Conservation (phyloP, 106 monocot genomes). For the Dendrobium nobile region DNA sequence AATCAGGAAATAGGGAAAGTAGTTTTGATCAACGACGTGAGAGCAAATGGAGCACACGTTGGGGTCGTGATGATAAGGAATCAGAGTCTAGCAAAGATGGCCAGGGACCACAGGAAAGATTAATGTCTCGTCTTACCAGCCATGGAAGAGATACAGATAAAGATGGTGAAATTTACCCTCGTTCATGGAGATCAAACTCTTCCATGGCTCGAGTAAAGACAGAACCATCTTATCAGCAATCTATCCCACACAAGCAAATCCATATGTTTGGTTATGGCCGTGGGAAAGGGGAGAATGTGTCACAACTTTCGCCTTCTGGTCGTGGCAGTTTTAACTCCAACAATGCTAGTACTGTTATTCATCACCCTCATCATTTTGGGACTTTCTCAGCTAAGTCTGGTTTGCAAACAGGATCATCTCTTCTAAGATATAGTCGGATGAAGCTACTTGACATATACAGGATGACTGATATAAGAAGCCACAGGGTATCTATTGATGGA, state of each 20-base stretch:
- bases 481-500: slow-evolving; percentile 23
- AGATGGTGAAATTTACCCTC: slow-evolving; percentile 59
- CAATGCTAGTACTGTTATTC: slow-evolving; percentile 11
- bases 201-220: slow-evolving; percentile 53
- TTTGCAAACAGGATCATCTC: slow-evolving; percentile 27
- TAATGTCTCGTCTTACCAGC: slow-evolving; percentile 19
- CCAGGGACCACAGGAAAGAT: slow-evolving; percentile 26
- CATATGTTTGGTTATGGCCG: slow-evolving; percentile 47
- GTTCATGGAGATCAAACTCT: slow-evolving; percentile 72
- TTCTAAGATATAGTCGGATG: slow-evolving; percentile 67
- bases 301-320: slow-evolving; percentile 31
- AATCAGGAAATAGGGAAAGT: slow-evolving; percentile 41
- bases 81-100: slow-evolving; percentile 29
- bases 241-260: slow-evolving; percentile 32
- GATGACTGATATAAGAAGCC: slow-evolving; percentile 44
- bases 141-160: slow-evolving; percentile 58
- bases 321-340: slow-evolving; percentile 32
- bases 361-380: slow-evolving; percentile 23
- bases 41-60: slow-evolving; percentile 87
- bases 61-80: slow-evolving; percentile 87
- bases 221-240: slow-evolving; percentile 31
- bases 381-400: slow-evolving; percentile 36
- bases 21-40: slow-evolving; percentile 70
- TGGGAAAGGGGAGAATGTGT: slow-evolving; percentile 56
- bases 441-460: slow-evolving; percentile 89